Evolutionary conservation across 2,329 filamentous ascomycete genomes (phyloP), one percentile per base, ranked within the genome.

Genomic region (Paramyrothecium sp.): DNA sequence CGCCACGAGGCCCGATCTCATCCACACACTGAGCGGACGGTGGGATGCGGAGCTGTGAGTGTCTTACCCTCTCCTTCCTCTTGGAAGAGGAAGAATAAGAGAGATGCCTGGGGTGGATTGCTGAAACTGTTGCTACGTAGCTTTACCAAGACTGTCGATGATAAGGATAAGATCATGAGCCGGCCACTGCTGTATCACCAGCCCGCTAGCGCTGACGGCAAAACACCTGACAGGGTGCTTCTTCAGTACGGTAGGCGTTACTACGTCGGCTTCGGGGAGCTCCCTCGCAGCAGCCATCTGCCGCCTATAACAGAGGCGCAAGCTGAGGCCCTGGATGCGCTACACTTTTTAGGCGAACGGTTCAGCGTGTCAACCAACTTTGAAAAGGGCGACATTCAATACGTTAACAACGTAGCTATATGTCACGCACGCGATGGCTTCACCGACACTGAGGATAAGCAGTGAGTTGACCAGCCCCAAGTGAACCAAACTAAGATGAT

Each of bases 1-100:
- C 0, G 70, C 68, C 19, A 81, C 76, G 1, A 69, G 84, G 16
- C 84, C 84, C 0, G 84, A 87, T 61, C 67, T 87, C 3, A 79
- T 88, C 23, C 71, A 77, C 4, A 83, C 81, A 0, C 68, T 88
- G 23, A 69, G 78, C 0, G 71, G 77, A 54, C 78, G 51, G 5
- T 30, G 26, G 26, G n/a, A n/a, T n/a, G n/a, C n/a, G n/a, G n/a
- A 41, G 34, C n/a, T 41, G 34, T 41, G 34, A 41, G 34, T 41
- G 11, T 41, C 11, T 41, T n/a, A 11, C 34, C 34, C n/a, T 41
- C 11, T 11, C 34, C n/a, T 41, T n/a, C n/a, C n/a, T n/a, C 34
- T n/a, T 11, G 34, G 11, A 41, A 41, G 34, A n/a, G 34, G 11
- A 11, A 41, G 34, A 41, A 41, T 11, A 41, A n/a, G 34, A 41